These are phyloP conservation scores for Stephanodiscus minutulus DNA, from an alignment of 108 stramenopile genomes.

Conservation along the genomic window DNA sequence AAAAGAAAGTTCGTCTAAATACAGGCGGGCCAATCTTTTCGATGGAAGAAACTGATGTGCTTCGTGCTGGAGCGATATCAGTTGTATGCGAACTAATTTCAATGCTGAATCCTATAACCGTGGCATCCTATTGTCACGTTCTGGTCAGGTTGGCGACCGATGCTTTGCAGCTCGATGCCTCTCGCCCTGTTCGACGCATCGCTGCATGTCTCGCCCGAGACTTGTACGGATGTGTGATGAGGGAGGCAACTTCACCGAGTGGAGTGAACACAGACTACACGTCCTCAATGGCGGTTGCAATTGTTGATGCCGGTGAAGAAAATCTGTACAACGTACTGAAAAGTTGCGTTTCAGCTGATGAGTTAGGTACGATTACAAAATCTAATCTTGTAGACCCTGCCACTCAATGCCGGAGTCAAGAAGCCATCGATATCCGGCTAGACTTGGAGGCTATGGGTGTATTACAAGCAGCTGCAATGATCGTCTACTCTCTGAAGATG, in stretches of 20 bases:
- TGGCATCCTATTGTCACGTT: conserved; percentile 56
- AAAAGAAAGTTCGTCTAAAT: conserved; percentile 62
- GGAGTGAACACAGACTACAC: conserved; percentile 4
- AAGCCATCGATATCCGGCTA: conserved; percentile 59
- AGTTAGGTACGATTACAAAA: conserved; percentile 25
- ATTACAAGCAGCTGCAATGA: conserved; percentile 37
- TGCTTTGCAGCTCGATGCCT: conserved; percentile 58
- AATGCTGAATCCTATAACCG: conserved; percentile 23
- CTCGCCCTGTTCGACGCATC: conserved; percentile 62
- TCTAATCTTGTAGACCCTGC: conserved; percentile 49
- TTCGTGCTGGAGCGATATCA: conserved; percentile 63
- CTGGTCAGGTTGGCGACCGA: conserved; percentile 42
- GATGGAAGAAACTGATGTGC: conserved; percentile 68
- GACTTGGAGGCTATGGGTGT: conserved; percentile 51
- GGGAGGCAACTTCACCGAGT: conserved; percentile 38
- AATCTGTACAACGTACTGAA: conserved; percentile 36
- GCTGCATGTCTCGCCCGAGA: conserved; percentile 70
- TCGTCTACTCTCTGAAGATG: conserved; percentile 24
- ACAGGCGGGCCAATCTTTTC: conserved; percentile 83
- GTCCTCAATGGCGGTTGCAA: conserved; percentile 52
- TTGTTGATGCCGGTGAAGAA: conserved; percentile 55
- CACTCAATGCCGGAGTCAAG: conserved; percentile 64
- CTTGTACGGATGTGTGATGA: conserved; percentile 58
- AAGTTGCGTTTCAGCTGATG: conserved; percentile 23
- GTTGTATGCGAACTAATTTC: conserved; percentile 64